Evolutionary conservation across 192 early-diverging fungal genomes (phyloP).

Genomic region (Backusella circina): DNA sequence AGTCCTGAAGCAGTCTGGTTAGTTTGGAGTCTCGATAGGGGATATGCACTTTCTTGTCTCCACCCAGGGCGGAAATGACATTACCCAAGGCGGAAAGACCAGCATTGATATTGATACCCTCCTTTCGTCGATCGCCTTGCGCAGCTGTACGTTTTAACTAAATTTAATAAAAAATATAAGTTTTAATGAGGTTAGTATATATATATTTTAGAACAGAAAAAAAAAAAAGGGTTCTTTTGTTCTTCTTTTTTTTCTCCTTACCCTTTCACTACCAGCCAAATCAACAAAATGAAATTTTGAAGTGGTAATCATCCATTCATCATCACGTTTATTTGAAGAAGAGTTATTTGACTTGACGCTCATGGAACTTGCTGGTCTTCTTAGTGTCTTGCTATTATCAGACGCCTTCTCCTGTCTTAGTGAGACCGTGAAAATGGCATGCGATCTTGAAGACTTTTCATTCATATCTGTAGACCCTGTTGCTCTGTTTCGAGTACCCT

Average conservation of each 20-base stretch:
- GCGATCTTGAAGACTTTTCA: slow-evolving; percentile 86
- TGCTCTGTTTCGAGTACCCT: slow-evolving; percentile 51
- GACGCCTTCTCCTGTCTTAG: slow-evolving; percentile 65
- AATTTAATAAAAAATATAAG: neutral
- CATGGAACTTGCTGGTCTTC: slow-evolving; percentile 5
- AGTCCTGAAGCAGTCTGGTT: slow-evolving; percentile 94
- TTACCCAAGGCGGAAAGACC: slow-evolving; percentile 93
- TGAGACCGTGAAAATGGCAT: slow-evolving; percentile 95
- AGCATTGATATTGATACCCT: slow-evolving; percentile 96
- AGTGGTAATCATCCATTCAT: slow-evolving; percentile 16
- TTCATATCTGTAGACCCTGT: slow-evolving; percentile 98
- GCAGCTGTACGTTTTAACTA: slow-evolving; percentile 86
- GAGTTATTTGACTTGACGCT: neutral
- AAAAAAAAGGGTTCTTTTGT: neutral
- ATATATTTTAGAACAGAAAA: neutral
- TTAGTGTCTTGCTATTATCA: neutral
- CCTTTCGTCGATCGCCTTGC: slow-evolving; percentile 87
- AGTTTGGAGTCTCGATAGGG: slow-evolving; percentile 97
- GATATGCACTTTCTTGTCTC: slow-evolving; percentile 66
- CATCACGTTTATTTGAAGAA: slow-evolving; percentile 5
- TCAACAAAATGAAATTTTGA: slow-evolving; percentile 98
- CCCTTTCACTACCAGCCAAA: slow-evolving; percentile 94
- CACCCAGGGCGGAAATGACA: slow-evolving; percentile 92
- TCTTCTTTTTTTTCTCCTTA: slow-evolving; percentile 10
- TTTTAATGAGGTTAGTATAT: neutral